phyloP scores from a whole-genome alignment of 306 rosid genomes.

The Trifolium pratense region DNA sequence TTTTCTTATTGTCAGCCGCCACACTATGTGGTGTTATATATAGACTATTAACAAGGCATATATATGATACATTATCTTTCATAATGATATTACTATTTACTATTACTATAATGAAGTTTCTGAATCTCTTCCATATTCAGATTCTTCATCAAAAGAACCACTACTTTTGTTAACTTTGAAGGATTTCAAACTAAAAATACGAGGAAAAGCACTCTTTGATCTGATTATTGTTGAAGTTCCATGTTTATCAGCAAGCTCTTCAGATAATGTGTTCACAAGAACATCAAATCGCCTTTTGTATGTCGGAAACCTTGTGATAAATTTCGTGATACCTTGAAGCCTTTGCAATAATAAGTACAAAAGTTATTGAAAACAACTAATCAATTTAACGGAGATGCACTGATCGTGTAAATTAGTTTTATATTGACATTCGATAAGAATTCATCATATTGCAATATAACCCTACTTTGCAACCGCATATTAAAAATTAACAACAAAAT shows the following conservation, averaged over 20 bases:
- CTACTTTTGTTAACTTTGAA: slow-evolving; percentile 52
- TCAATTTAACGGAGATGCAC: not conserved
- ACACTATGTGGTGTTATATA: no score
- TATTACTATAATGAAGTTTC: slow-evolving; percentile 45
- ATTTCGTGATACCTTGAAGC: slow-evolving; percentile 88
- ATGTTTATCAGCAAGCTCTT: slow-evolving; percentile 63
- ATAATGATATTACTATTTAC: slow-evolving; percentile 20
- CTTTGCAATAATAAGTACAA: slow-evolving; percentile 41
- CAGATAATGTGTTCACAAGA: slow-evolving; percentile 57
- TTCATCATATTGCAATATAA: not conserved
- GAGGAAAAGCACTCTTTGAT: slow-evolving; percentile 80
- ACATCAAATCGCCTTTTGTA: slow-evolving; percentile 70
- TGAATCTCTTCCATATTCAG: slow-evolving; percentile 52
- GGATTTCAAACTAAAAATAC: slow-evolving; percentile 62
- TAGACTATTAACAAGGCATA: not conserved
- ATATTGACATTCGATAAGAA: not conserved
- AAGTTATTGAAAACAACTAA: not conserved
- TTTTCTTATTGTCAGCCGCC: no score
- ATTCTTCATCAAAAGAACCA: slow-evolving; percentile 57
- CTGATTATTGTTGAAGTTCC: slow-evolving; percentile 52
- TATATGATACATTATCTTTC: not conserved
- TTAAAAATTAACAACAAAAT: not conserved
- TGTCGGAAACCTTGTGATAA: slow-evolving; percentile 84
- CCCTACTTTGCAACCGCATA: not conserved
- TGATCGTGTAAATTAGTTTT: not conserved